Evolutionary conservation across 352 stramenopile genomes (phyloP), one percentile per base, ranked within the genome.

Genomic region (Phytophthora litchii): DNA sequence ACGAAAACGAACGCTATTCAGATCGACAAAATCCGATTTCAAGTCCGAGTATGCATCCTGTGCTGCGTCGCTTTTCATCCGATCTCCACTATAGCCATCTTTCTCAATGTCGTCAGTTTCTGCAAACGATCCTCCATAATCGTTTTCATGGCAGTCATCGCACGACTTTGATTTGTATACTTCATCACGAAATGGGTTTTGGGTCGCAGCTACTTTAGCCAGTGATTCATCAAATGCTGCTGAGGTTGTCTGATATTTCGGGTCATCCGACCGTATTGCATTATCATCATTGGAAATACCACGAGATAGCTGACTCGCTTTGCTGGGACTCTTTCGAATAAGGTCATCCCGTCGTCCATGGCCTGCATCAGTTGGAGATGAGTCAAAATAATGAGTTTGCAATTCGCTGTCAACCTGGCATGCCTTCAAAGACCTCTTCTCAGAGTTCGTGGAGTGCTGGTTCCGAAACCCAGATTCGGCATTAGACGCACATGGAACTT

Each of bases 181-280:
- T 54, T 70, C 43, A 38, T 67, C 38, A 17, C 36, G 43, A 14
- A 67, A 64, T 41, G 49, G 50, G 19, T 62, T 70, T 49, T 70
- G 57, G 0, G 38, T 61, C 13, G 62, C 53, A 14, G 57, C 53
- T 7, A 63, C 46, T 34, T 66, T 48, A 48, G 29, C 49, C 29
- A 67, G 45, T 4, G 53, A 70, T 61, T 53, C 47, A 55, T 72
- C 62, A 38, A 59, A 16, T 36, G 41, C 36, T 36, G 19, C 45
- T 25, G 62, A 59, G 9, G 52, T 55, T 48, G 27, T 31, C 16
- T 21, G 43, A 4, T 47, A 49, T 48, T 63, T 57, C 8, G 21
- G 20, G 13, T 9, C 46, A 35, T 56, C 42, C 10, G 46, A 67
- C 3, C 20, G 38, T 23, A 57, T 55, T 3, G 25, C 52, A 36